phyloP scores from a whole-genome alignment of 306 rosid species.

The Aeschynomene evenia region DNA sequence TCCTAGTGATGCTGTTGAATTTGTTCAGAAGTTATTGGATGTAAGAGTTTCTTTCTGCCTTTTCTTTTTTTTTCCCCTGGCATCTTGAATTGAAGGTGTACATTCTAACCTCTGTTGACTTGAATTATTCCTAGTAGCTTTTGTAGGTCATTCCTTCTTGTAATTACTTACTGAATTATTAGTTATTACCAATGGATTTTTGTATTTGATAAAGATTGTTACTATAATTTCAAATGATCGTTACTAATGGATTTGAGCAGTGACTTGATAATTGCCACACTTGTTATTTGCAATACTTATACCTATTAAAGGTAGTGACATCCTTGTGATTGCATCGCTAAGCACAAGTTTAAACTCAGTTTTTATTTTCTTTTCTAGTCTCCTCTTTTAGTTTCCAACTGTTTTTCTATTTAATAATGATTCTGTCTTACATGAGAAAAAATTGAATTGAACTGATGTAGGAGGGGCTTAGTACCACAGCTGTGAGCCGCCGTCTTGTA shows the following conservation, averaged over 20 bases:
- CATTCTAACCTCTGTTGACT: constrained; percentile 15
- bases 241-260: too few relatives aligned
- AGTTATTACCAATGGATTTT: background rate
- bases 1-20: constrained; percentile 89
- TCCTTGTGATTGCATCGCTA: background rate
- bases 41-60: constrained; percentile 42
- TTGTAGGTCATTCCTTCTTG: background rate
- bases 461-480: constrained; percentile 67
- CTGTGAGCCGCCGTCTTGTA: constrained; percentile 73
- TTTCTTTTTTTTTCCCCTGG: background rate
- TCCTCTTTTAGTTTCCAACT: background rate
- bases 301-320: background rate
- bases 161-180: background rate
- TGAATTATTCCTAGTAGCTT: background rate
- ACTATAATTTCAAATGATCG: too few relatives aligned
- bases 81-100: constrained; percentile 8
- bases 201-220: too few relatives aligned
- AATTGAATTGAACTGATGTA: constrained; percentile 32
- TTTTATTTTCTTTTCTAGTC: background rate
- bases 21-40: constrained; percentile 74
- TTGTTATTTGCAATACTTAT: background rate
- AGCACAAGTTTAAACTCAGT: background rate
- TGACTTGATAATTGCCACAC: background rate
- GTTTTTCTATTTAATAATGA: background rate
- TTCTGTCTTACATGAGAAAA: background rate